Base-by-base conservation (phyloP, 2,329 filamentous ascomycete genomes). In the Fusarium acutatum region DNA sequence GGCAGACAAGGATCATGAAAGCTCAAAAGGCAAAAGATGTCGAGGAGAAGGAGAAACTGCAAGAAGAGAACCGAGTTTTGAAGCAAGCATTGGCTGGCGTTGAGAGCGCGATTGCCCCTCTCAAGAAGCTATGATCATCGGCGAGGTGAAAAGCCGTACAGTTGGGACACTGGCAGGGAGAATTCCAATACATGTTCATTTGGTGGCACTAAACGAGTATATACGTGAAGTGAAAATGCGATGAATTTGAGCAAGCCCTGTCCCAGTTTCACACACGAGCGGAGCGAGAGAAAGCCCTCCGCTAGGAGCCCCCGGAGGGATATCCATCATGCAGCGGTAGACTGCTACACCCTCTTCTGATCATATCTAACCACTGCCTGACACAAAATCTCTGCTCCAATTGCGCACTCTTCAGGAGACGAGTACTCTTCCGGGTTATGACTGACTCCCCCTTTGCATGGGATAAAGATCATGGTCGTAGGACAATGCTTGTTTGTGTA, bases 381-480 rank as follows among this genome's bases (percentile, higher is more conserved):
- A 18, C 72, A 75, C 44, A 77, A 7, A 11, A 77, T 74, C 46
- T 77, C 73, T 6, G 75, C 75, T 5, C 75, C 75, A 32, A 77
- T 56, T 2, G 75, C 67, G 5, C 79, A 84, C 54, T 81, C 79
- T 14, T 80, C 78, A 0, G 79, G 72, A 20, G 73, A 77, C 20
- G 77, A 80, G 49, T 82, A 76, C 22, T 75, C 73, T 17, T 74
- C 69, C 0, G 73, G 73, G 34, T 75, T 75, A 14, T 75, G 81
- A 41, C 81, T 82, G n/a, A 82, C 74, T 15, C 81, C 81, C 26
- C 76, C 71, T 24, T 73, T 73, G 7, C 77, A 80, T 2, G 79
- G 80, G 28, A 78, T 78, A 32, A 82, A 82, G 40, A 82, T 78
- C 80, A 82, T 82, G 40, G 67, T 77, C 0, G 81, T 79, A 2